Percentiles rank a stretch among this genome's conserved stretches.
These are phyloP conservation scores for Oxyria digyna DNA, from an alignment of 148 eudicot genomes.

Conservation along the genomic window DNA sequence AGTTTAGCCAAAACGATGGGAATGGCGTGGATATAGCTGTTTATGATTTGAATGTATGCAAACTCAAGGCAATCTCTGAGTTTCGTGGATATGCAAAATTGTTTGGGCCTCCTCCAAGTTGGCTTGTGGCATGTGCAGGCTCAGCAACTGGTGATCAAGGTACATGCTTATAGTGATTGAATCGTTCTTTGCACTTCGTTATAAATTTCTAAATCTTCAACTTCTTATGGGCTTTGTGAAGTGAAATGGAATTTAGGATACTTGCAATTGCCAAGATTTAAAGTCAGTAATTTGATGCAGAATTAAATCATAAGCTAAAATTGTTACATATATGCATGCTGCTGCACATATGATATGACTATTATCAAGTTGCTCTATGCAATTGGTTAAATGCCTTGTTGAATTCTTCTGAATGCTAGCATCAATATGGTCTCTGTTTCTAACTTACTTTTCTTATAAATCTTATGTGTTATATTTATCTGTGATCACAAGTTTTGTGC, in stretches of 20 bases:
- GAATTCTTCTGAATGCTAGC: too few species aligned
- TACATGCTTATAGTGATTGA: too few species aligned
- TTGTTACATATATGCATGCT: neutral
- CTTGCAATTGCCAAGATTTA: neutral
- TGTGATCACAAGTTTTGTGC: neutral
- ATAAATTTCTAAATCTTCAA: too few species aligned
- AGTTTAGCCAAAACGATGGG: too few species aligned
- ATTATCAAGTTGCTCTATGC: too few species aligned
- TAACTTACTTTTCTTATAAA: neutral
- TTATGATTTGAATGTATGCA: constrained; percentile 5
- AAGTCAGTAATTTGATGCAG: too few species aligned
- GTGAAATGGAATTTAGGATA: neutral
- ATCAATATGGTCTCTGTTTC: neutral
- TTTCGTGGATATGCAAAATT: constrained; percentile 10
- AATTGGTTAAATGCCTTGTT: too few species aligned
- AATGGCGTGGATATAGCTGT: too few species aligned
- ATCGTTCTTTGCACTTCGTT: too few species aligned
- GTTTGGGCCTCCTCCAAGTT: constrained; percentile 20
- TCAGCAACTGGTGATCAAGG: neutral
- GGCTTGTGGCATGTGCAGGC: constrained; percentile 4
- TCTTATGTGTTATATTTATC: neutral
- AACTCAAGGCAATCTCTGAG: constrained; percentile 1
- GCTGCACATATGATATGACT: too few species aligned
- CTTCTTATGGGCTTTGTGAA: neutral
- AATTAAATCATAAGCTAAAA: neutral